Percentiles rank a stretch among this genome's conserved stretches.
Conservation (phyloP, 1,284 basidiomycete species). For the Trichosporon coremiiforme region DNA sequence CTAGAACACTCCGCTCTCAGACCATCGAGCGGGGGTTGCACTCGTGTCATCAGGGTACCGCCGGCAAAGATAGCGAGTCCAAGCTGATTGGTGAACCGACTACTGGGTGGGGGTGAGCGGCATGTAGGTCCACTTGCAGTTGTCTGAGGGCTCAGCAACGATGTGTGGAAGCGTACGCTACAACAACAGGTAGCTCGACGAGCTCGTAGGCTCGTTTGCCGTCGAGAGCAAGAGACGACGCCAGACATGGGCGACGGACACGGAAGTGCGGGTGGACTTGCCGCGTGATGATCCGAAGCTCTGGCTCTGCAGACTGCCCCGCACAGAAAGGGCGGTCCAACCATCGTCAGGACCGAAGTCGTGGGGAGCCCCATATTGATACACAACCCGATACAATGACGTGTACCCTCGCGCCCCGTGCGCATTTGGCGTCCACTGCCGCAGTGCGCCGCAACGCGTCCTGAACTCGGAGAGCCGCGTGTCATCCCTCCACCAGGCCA, state of each 20-base stretch:
- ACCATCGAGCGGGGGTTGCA: background rate
- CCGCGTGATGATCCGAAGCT: constrained; percentile 10
- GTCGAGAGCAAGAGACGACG: background rate
- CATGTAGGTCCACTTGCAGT: background rate
- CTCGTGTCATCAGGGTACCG: constrained; percentile 1
- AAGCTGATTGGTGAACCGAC: background rate
- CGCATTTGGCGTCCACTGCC: constrained; percentile 12
- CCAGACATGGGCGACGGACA: background rate
- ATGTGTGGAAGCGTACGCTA: background rate
- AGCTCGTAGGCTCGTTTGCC: background rate
- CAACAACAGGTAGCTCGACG: background rate
- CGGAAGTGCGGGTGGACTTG: constrained; percentile 10
- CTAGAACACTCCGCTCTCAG: background rate
- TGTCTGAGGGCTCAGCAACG: too few relatives aligned
- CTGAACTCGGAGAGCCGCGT: constrained; percentile 15
- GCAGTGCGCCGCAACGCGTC: constrained; percentile 14
- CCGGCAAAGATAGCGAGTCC: background rate
- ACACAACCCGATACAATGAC: background rate
- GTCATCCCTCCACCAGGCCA: constrained; percentile 7
- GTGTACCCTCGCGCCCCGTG: background rate
- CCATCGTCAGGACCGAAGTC: constrained; percentile 6
- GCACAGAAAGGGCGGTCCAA: background rate
- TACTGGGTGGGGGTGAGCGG: background rate
- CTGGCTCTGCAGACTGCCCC: background rate
- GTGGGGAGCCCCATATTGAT: background rate